phyloP scores from a whole-genome alignment of 208 protist species.

The Histomonas meleagridis region DNA sequence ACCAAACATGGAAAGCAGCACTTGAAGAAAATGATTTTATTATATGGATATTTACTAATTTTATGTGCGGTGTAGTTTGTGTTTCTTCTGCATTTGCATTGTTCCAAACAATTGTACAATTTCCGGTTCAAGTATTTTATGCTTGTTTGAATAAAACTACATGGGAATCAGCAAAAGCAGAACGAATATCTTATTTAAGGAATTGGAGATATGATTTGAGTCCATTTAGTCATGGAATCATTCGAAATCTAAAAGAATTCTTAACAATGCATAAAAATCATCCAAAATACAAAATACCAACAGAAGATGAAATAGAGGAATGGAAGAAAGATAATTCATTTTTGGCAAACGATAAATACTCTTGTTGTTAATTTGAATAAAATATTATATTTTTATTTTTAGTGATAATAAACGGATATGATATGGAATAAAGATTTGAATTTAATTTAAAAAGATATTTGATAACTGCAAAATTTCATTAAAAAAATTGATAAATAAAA shows the following conservation, averaged over 20 bases:
- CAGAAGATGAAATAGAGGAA: not conserved
- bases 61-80: not conserved
- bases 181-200: not conserved
- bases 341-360: constrained; percentile 8
- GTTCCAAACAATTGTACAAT: not conserved
- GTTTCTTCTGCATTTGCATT: not conserved
- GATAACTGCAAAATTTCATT: too few species aligned
- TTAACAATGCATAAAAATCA: not conserved
- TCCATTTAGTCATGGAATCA: constrained; percentile 14
- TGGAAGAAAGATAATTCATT: not conserved
- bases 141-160: not conserved
- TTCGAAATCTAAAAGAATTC: not conserved
- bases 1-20: not conserved
- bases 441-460: too few species aligned
- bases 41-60: not conserved
- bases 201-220: not conserved
- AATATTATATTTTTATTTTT: too few species aligned
- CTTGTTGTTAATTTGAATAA: constrained; percentile 22
- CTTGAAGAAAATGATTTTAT: not conserved
- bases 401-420: too few species aligned
- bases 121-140: not conserved
- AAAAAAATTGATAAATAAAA: too few species aligned
- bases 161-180: not conserved
- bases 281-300: not conserved
- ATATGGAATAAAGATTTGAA: too few species aligned